These are phyloP conservation scores for Linum trigynum DNA, from an alignment of 345 rosid species.

Conservation along the genomic window DNA sequence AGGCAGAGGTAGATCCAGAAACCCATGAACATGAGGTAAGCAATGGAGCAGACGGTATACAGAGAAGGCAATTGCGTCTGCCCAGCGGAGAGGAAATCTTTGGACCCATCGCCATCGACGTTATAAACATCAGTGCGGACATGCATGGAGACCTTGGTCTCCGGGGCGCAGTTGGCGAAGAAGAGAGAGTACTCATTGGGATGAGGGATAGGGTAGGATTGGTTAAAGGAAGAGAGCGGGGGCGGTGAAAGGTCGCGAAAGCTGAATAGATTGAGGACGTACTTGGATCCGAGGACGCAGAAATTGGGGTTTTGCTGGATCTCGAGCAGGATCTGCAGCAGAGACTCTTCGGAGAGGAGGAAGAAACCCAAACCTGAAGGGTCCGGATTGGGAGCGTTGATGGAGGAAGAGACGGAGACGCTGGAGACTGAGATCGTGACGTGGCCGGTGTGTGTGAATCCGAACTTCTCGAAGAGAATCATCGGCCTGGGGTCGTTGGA, in stretches of 20 bases:
- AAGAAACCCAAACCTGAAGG: too few relatives aligned
- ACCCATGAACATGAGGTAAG: too few relatives aligned
- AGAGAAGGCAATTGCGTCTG: slow-evolving; percentile 56
- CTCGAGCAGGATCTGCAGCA: slow-evolving; percentile 45
- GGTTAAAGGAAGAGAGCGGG: slow-evolving; percentile 48
- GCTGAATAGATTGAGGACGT: slow-evolving; percentile 45
- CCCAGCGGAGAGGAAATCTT: slow-evolving; percentile 76
- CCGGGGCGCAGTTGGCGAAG: slow-evolving; percentile 83
- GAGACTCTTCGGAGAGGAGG: too few relatives aligned
- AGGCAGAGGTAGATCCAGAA: too few relatives aligned
- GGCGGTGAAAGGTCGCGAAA: slow-evolving; percentile 83
- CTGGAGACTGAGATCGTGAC: too few relatives aligned
- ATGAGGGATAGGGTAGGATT: slow-evolving; percentile 46
- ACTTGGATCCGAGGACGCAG: slow-evolving; percentile 81
- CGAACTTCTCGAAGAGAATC: too few relatives aligned
- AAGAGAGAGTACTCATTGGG: slow-evolving; percentile 88
- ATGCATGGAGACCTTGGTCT: slow-evolving; percentile 66
- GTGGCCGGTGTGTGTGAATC: too few relatives aligned
- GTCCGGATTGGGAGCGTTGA: too few relatives aligned
- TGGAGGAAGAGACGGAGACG: too few relatives aligned
- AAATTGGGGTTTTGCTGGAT: slow-evolving; percentile 62
- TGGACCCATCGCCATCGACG: slow-evolving; percentile 45
- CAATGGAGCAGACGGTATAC: too few relatives aligned
- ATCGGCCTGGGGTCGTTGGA: too few relatives aligned
- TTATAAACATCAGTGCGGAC: slow-evolving; percentile 70